phyloP scores from a whole-genome alignment of 2,329 filamentous ascomycete species.

The Colletotrichum gloeosporioides region DNA sequence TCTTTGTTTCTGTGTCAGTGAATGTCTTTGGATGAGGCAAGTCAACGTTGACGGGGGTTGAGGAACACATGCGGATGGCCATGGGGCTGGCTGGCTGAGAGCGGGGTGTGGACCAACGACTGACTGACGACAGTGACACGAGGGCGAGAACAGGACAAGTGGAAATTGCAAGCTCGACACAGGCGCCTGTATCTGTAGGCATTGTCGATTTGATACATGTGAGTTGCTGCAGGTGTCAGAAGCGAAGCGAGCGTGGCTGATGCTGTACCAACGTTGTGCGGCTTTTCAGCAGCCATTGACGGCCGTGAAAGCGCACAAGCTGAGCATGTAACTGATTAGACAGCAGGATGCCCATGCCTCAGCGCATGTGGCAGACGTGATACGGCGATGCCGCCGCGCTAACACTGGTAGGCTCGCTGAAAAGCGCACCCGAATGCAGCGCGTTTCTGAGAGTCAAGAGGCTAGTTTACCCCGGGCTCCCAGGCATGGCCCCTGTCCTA shows the following conservation, averaged over 20 bases:
- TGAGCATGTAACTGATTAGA: background rate
- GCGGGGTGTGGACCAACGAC: background rate
- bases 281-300: background rate
- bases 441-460: background rate
- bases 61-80: background rate
- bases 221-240: slow-evolving; percentile 12
- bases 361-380: background rate
- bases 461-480: background rate
- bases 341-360: background rate
- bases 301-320: background rate
- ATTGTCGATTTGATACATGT: background rate
- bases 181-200: background rate
- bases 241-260: slow-evolving; percentile 10
- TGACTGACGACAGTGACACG: background rate
- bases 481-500: background rate
- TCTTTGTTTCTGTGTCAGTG: background rate
- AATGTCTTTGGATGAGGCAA: slow-evolving; percentile 1
- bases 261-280: background rate
- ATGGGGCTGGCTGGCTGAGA: slow-evolving; percentile 1
- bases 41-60: background rate
- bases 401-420: background rate
- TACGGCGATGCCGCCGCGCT: background rate
- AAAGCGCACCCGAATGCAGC: background rate
- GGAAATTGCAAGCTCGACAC: background rate
- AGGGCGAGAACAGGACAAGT: background rate